Evolutionary conservation across 148 eudicot species (phyloP).

Genomic region (Amaranthus palmeri): DNA sequence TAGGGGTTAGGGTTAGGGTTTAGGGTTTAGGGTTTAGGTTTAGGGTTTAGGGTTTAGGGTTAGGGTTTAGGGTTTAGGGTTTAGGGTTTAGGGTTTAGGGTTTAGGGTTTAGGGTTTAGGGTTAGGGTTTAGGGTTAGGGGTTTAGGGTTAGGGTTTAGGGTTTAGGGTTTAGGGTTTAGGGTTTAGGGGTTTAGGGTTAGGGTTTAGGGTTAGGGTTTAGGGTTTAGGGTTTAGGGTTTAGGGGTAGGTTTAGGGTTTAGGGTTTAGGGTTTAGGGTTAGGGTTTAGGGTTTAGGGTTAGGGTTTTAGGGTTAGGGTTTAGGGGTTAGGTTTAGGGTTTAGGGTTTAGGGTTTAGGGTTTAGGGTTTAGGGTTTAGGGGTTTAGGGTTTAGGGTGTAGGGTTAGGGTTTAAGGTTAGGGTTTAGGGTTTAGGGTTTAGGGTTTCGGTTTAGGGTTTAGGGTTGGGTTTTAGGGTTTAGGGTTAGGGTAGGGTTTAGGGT

Average conservation of each 20-base stretch:
- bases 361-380: constrained; percentile 21
- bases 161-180: constrained; percentile 20
- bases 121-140: constrained; percentile 28
- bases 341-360: constrained; percentile 24
- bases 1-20: constrained; percentile 27
- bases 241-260: too few relatives aligned
- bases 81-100: constrained; percentile 31
- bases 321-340: constrained; percentile 23
- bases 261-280: constrained; percentile 29
- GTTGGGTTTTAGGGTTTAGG: constrained; percentile 30
- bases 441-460: constrained; percentile 26
- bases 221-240: constrained; percentile 14
- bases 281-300: constrained; percentile 34
- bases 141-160: constrained; percentile 30
- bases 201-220: constrained; percentile 14
- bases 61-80: constrained; percentile 24
- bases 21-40: constrained; percentile 31
- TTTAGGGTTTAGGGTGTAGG: constrained; percentile 22
- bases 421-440: constrained; percentile 27
- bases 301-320: constrained; percentile 24
- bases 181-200: constrained; percentile 8
- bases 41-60: constrained; percentile 25
- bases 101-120: constrained; percentile 27
- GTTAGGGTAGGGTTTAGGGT: too few relatives aligned
- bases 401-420: constrained; percentile 13